Evolutionary conservation across 2,329 filamentous ascomycete genomes (phyloP).

Genomic region (Zymoseptoria passerinii): DNA sequence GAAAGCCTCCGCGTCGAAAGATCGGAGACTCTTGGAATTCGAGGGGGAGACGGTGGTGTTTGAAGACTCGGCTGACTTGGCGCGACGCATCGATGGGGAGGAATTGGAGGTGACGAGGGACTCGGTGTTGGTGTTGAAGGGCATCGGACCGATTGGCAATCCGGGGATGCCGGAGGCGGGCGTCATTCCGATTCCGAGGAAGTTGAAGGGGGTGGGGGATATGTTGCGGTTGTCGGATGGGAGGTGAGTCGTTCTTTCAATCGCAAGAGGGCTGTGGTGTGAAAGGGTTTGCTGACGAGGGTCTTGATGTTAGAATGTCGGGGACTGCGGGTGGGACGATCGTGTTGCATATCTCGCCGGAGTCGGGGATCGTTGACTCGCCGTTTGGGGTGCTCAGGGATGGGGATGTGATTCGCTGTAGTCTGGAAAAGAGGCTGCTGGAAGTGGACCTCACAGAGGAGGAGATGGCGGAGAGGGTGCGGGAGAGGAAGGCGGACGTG

Average conservation of each 20-base stretch:
- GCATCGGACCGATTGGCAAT: slow-evolving; percentile 44
- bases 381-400: slow-evolving; percentile 42
- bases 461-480: slow-evolving; percentile 35
- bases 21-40: slow-evolving; percentile 38
- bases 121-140: slow-evolving; percentile 42
- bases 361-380: slow-evolving; percentile 41
- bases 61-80: slow-evolving; percentile 40
- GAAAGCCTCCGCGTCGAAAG: slow-evolving; percentile 45
- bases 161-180: slow-evolving; percentile 48
- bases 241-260: neutral
- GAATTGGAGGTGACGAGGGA: slow-evolving; percentile 37
- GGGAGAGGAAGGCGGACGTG: slow-evolving; percentile 22
- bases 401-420: slow-evolving; percentile 42
- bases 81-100: slow-evolving; percentile 39
- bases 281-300: neutral
- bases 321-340: slow-evolving; percentile 50
- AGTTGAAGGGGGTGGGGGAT: slow-evolving; percentile 43
- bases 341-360: slow-evolving; percentile 46
- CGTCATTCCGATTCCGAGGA: slow-evolving; percentile 44
- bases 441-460: slow-evolving; percentile 36
- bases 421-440: slow-evolving; percentile 37
- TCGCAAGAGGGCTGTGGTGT: neutral
- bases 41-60: slow-evolving; percentile 42
- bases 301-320: slow-evolving; percentile 37
- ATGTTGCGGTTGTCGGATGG: slow-evolving; percentile 49